phyloP scores from a whole-genome alignment of 768 basidiomycete genomes.

The Boletus sp. region DNA sequence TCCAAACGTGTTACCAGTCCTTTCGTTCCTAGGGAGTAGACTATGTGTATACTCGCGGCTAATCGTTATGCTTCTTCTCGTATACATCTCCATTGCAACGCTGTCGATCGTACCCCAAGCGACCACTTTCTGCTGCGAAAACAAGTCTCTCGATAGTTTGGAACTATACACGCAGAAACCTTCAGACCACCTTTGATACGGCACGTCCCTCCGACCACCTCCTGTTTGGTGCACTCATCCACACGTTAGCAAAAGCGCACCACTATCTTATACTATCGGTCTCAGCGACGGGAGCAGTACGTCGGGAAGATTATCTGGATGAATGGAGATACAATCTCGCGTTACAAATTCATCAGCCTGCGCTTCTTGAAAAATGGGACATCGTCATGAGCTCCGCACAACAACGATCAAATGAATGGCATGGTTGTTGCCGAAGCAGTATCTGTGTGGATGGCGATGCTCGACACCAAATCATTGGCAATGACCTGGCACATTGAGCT shows the following conservation, averaged over 20 bases:
- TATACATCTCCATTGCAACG: constrained; percentile 1
- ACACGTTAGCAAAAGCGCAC: background rate
- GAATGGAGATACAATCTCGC: background rate
- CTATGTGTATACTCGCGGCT: constrained; percentile 8
- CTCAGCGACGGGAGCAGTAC: background rate
- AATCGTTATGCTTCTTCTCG: background rate
- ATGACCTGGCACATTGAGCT: background rate
- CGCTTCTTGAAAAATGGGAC: background rate
- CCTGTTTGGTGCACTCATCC: too few species aligned
- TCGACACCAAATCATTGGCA: constrained; percentile 23
- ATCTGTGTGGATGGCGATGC: constrained; percentile 27
- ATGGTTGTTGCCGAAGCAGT: background rate
- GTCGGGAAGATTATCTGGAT: background rate
- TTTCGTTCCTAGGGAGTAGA: constrained; percentile 70
- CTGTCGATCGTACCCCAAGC: background rate
- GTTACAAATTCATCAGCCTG: background rate
- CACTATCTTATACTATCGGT: background rate
- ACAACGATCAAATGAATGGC: background rate
- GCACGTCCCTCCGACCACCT: too few species aligned
- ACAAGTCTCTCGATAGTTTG: background rate
- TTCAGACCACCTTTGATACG: background rate
- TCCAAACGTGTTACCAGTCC: constrained; percentile 72
- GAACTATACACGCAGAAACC: too few species aligned
- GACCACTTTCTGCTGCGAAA: background rate
- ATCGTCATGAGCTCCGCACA: background rate